phyloP scores from a whole-genome alignment of 176 grass and related monocot species.

The Bothriochloa decipiens region DNA sequence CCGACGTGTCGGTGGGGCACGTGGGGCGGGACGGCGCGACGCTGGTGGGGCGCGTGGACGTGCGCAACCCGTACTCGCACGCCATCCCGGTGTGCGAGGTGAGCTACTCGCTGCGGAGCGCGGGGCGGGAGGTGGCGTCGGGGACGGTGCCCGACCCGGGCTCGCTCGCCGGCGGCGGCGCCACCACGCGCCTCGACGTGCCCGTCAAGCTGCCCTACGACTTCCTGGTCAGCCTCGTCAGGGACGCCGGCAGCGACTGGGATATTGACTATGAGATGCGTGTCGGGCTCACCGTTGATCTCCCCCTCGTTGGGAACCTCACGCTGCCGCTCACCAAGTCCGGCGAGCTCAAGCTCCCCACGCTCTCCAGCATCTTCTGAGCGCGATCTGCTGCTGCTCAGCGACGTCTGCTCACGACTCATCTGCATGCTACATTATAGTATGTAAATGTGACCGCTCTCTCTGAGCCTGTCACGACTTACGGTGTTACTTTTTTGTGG shows the following conservation, averaged over 20 bases:
- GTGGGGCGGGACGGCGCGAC: constrained; percentile 55
- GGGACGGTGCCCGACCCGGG: constrained; percentile 73
- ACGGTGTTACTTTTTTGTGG: too few species aligned
- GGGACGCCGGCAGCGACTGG: constrained; percentile 65
- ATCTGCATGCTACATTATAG: too few species aligned
- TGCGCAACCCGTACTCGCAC: constrained; percentile 76
- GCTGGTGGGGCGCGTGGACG: constrained; percentile 44
- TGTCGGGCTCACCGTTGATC: constrained; percentile 70
- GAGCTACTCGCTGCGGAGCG: constrained; percentile 66
- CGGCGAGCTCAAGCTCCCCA: constrained; percentile 80
- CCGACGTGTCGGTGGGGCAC: constrained; percentile 51
- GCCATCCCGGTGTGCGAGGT: constrained; percentile 73
- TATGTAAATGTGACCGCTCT: too few species aligned
- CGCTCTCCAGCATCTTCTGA: constrained; percentile 65
- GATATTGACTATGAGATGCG: constrained; percentile 82
- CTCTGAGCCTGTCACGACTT: too few species aligned
- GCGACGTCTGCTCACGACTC: too few species aligned
- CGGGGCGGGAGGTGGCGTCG: constrained; percentile 66
- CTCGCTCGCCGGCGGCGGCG: constrained; percentile 46
- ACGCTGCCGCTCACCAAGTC: constrained; percentile 76
- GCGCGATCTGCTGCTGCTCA: not conserved
- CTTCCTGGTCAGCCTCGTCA: constrained; percentile 60
- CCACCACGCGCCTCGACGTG: constrained; percentile 51
- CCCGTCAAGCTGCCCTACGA: constrained; percentile 75
- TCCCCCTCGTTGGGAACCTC: constrained; percentile 71